Conservation (phyloP, 352 stramenopile genomes). For the Pythium phragmiticola region DNA sequence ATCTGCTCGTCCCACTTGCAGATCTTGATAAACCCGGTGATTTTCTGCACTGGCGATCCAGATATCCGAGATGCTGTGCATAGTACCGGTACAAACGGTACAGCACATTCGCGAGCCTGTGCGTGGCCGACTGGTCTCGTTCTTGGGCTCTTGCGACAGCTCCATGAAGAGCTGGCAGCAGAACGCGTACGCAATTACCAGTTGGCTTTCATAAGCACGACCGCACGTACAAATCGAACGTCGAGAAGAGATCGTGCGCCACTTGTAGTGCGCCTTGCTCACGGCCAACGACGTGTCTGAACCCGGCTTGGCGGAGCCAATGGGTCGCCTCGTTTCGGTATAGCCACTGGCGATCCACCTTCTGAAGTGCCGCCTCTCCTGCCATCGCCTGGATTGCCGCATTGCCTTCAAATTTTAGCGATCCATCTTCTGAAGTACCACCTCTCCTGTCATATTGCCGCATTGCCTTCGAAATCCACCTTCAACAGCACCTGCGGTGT, state of each 20-base stretch:
- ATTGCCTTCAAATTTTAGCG: conserved; percentile 50
- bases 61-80: conserved; percentile 83
- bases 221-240: conserved; percentile 90
- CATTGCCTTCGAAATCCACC: no score
- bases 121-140: conserved; percentile 26
- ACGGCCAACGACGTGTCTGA: conserved; percentile 5
- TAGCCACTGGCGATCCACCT: conserved; percentile 52
- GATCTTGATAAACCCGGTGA: conserved; percentile 97
- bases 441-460: no score
- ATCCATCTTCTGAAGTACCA: no score
- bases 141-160: conserved; percentile 33
- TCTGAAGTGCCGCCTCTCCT: not conserved
- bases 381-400: conserved; percentile 11
- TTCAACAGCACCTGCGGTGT: no score
- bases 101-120: conserved; percentile 86
- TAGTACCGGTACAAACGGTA: conserved; percentile 96
- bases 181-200: conserved; percentile 91
- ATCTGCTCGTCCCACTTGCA: conserved; percentile 99
- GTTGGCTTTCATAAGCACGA: conserved; percentile 85
- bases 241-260: conserved; percentile 84
- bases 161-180: conserved; percentile 84
- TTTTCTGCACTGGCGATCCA: conserved; percentile 84
- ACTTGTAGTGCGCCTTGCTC: conserved; percentile 52
- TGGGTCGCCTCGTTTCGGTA: conserved; percentile 54
- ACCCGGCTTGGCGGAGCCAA: conserved; percentile 35